Conservation (phyloP, 2,329 filamentous ascomycete species). For the Albophoma yamanashiensis region DNA sequence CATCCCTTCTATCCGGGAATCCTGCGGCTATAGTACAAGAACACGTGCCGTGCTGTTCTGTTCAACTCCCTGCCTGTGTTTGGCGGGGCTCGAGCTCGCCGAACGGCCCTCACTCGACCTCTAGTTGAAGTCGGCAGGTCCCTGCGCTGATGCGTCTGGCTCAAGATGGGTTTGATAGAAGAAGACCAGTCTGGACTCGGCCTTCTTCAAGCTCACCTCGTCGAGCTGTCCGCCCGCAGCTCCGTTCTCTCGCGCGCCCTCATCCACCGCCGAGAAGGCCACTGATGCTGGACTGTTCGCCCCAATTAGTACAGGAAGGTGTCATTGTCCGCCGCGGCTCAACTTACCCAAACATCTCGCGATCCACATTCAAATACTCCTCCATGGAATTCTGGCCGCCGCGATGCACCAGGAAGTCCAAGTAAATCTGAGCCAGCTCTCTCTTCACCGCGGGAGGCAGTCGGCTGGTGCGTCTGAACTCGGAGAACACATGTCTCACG, state of each 20-base stretch:
- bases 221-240: constrained; percentile 33
- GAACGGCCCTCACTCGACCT: not conserved
- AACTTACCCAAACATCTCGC: constrained; percentile 73
- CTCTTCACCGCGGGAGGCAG: constrained; percentile 58
- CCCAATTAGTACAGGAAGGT: not conserved
- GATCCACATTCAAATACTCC: constrained; percentile 73
- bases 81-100: not conserved
- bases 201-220: constrained; percentile 36
- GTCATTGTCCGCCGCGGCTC: not conserved
- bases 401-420: constrained; percentile 73
- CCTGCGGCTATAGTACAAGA: constrained; percentile 4
- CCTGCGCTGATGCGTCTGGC: constrained; percentile 33
- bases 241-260: constrained; percentile 34
- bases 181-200: constrained; percentile 37
- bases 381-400: constrained; percentile 78
- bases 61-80: not conserved
- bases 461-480: constrained; percentile 62
- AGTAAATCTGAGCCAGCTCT: constrained; percentile 67
- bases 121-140: constrained; percentile 41
- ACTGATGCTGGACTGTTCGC: constrained; percentile 12
- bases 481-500: constrained; percentile 71
- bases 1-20: not conserved
- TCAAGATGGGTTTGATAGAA: constrained; percentile 44
- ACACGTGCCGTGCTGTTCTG: not conserved
- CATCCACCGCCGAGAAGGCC: constrained; percentile 6